Evolutionary conservation across 257 asterid genomes (phyloP), one percentile per base, ranked within the genome.

Genomic region (Cinchona pubescens): DNA sequence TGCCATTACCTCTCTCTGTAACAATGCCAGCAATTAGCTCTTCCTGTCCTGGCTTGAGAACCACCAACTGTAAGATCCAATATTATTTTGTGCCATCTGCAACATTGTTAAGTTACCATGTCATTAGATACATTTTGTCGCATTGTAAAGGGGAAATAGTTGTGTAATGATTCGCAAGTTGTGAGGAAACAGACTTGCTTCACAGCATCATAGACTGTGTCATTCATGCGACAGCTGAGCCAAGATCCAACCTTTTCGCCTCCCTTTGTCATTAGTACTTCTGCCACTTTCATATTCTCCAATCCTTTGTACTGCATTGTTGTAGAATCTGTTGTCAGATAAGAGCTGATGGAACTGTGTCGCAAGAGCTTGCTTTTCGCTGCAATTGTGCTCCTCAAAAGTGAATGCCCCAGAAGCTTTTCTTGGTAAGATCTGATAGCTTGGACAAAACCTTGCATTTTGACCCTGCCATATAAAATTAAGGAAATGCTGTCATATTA

Each of bases 51-150:
- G 91, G 92, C 84, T 79, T 92, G 13, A 92, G 81, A 64, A 90
- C 96, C 70, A 92, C 94, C 86, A 92, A 80, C n/a, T n/a, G n/a
- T n/a, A n/a, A 8, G 97, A 92, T 71, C 97, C 96, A 48, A 89
- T 83, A 73, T 90, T 90, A 85, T 90, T 90, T 72, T 80, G 87
- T 58, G 96, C 87, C 95, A 90, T 90, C 96, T 92, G 88, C 80
- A 81, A 73, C 15, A 48, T 23, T 34, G 51, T 71, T 19, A 38
- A 18, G 64, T 56, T 23, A 69, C 12, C 30, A 8, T 27, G 21
- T 40, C 11, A 37, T 23, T 73, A 76, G 56, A 61, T 35, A 68
- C 21, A 34, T 72, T 30, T 76, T 66, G 42, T 56, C 69, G 78
- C 69, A 62, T 3, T 35, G 46, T 7, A 38, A 27, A 6, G 35